Evolutionary conservation across 2,329 filamentous ascomycete species (phyloP).

Genomic region (Colletotrichum incanum): DNA sequence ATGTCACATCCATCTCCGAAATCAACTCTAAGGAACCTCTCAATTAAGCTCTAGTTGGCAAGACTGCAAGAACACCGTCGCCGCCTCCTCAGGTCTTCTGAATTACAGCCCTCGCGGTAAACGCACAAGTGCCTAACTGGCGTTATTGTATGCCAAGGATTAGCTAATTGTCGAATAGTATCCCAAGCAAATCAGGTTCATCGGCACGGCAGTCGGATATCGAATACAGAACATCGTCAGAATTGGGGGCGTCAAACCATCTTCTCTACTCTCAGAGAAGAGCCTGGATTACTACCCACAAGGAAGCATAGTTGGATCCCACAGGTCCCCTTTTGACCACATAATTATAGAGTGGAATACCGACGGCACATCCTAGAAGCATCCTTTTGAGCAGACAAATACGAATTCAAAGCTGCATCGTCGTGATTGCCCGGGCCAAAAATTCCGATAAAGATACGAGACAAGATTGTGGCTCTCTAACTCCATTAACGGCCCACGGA

Average conservation of each 20-base stretch:
- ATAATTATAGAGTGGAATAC: too few relatives aligned
- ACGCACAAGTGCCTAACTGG: constrained; percentile 60
- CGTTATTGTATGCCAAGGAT: constrained; percentile 59
- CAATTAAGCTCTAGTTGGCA: constrained; percentile 46
- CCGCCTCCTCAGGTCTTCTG: constrained; percentile 62
- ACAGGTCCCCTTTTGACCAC: constrained; percentile 59
- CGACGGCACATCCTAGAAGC: too few relatives aligned
- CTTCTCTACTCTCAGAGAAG: constrained; percentile 58
- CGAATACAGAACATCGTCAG: constrained; percentile 55
- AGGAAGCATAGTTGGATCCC: constrained; percentile 60
- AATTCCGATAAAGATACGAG: too few relatives aligned
- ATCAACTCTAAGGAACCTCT: constrained; percentile 57
- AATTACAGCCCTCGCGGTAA: constrained; percentile 63
- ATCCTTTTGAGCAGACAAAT: too few relatives aligned
- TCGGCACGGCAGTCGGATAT: constrained; percentile 57
- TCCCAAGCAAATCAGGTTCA: constrained; percentile 59
- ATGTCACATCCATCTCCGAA: constrained; percentile 57
- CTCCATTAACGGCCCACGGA: too few relatives aligned
- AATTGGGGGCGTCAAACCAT: constrained; percentile 58
- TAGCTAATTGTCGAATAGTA: constrained; percentile 54
- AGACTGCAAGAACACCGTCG: constrained; percentile 56
- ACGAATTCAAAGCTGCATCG: too few relatives aligned
- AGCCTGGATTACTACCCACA: constrained; percentile 63
- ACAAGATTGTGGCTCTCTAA: too few relatives aligned
- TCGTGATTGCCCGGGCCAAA: too few relatives aligned